Base-by-base conservation (phyloP, 2,329 filamentous ascomycete genomes). In the Sclerotinia subarctica region DNA sequence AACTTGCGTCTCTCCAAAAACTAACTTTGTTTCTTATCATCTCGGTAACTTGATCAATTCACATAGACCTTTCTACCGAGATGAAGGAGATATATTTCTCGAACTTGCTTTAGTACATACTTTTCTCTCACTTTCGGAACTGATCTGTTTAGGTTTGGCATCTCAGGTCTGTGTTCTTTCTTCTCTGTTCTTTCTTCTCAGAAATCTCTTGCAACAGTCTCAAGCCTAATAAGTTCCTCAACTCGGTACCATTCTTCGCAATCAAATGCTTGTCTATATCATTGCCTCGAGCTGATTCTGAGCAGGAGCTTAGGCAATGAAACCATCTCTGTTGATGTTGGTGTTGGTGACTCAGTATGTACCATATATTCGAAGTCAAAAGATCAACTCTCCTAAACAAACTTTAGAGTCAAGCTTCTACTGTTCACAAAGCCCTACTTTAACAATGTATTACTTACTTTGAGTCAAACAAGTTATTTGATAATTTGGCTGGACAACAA, bases 351-450 rank as follows among this genome's bases (percentile, higher is more conserved):
- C 21, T 21, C 21, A 6, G 65, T 67, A 47, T n/a, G 8, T 63
- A 32, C n/a, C n/a, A 58, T 70, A 8, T 66, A 17, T 47, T 26
- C 21, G 8, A 0, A 29, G 1, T 19, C 32, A 15, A 42, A n/a
- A 10, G 8, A 13, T 13, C 19, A 11, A 1, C 6, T 15, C 5
- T 21, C 24, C 26, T 29, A 35, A 29, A 21, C 38, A 19, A 47
- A 11, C 13, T 7, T 17, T 19, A 72, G 70, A 46, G 52, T 32
- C 60, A 70, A 67, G 51, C 44, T 17, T 68, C 70, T 44, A 63
- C 54, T 24, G 54, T 73, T 49, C 71, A 72, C 59, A 71, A 70
- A 53, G 35, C 19, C 15, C 51, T 71, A 26, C 62, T 73, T 8
- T 53, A 70, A 29, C 68, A 65, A 42, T 59, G 49, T 26, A 68